These are phyloP conservation scores for Baorangia bicolor DNA, from an alignment of 768 basidiomycete genomes.

Conservation along the genomic window DNA sequence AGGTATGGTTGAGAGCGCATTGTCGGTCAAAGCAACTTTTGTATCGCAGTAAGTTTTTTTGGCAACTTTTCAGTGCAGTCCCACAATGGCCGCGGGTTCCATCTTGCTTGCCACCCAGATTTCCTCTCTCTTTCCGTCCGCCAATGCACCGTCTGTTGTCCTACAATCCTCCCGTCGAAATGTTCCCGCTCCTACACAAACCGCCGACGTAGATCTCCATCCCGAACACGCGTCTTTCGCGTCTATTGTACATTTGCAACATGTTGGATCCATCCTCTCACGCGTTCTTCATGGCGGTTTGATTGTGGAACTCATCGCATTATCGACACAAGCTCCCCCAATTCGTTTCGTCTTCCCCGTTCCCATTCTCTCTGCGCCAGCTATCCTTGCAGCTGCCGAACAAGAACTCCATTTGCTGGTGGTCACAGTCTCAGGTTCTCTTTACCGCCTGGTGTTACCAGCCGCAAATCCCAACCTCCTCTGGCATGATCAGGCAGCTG, in stretches of 20 bases:
- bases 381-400: slow-evolving; percentile 50
- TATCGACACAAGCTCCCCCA: slow-evolving; percentile 61
- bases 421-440: slow-evolving; percentile 63
- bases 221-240: slow-evolving; percentile 74
- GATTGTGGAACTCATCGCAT: slow-evolving; percentile 75
- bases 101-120: slow-evolving; percentile 59
- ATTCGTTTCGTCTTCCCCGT: slow-evolving; percentile 81
- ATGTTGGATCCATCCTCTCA: slow-evolving; percentile 65
- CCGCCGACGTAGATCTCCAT: slow-evolving; percentile 42
- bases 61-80: neutral
- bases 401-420: slow-evolving; percentile 67
- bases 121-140: slow-evolving; percentile 58
- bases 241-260: slow-evolving; percentile 52
- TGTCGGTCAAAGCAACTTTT: neutral
- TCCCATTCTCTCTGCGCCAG: slow-evolving; percentile 60
- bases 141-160: slow-evolving; percentile 49
- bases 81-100: slow-evolving; percentile 25
- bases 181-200: slow-evolving; percentile 45
- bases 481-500: slow-evolving; percentile 55
- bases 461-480: slow-evolving; percentile 49
- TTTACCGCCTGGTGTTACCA: slow-evolving; percentile 73
- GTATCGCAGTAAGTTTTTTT: neutral
- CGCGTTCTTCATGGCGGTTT: slow-evolving; percentile 73
- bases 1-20: slow-evolving; percentile 7
- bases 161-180: slow-evolving; percentile 62